These are phyloP conservation scores for Sanghuangporus weigelae DNA, from an alignment of 1,284 basidiomycete genomes.

Conservation along the genomic window DNA sequence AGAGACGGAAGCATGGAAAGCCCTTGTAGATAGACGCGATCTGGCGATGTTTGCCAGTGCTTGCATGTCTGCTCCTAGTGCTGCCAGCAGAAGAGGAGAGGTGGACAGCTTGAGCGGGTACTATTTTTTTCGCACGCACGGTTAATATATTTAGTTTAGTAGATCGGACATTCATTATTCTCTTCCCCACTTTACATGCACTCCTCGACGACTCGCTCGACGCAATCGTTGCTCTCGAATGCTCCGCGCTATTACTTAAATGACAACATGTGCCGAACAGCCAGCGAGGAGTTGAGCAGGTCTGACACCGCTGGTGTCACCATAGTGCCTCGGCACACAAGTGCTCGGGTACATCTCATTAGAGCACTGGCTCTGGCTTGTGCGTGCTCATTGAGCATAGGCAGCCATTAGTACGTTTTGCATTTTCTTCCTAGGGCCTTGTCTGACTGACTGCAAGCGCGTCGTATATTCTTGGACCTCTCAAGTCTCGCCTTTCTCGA, in stretches of 20 bases:
- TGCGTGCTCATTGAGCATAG: slow-evolving; percentile 69
- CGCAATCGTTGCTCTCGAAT: slow-evolving; percentile 5
- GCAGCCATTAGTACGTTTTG: slow-evolving; percentile 62
- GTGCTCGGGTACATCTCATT: slow-evolving; percentile 40
- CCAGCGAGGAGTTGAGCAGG: neutral
- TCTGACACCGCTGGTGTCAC: neutral
- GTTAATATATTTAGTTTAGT: neutral
- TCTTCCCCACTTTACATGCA: neutral
- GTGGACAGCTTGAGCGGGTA: neutral
- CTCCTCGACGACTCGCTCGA: neutral
- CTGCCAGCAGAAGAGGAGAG: neutral
- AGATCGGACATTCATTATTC: no score
- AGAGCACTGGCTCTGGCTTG: slow-evolving; percentile 61
- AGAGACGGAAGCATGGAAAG: slow-evolving; percentile 3
- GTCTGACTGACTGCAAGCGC: slow-evolving; percentile 38
- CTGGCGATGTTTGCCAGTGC: slow-evolving; percentile 1
- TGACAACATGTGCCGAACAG: neutral
- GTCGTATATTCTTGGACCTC: slow-evolving; percentile 65
- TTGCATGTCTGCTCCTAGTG: neutral
- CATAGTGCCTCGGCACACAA: slow-evolving; percentile 3
- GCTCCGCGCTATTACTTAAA: neutral
- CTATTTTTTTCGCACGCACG: neutral
- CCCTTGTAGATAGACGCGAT: neutral
- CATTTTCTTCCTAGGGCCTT: neutral
- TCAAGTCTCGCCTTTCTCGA: slow-evolving; percentile 65